Percentiles rank a stretch among this genome's conserved stretches.
phyloP scores from a whole-genome alignment of 208 protist genomes.

The Trichomonas vaginalis region DNA sequence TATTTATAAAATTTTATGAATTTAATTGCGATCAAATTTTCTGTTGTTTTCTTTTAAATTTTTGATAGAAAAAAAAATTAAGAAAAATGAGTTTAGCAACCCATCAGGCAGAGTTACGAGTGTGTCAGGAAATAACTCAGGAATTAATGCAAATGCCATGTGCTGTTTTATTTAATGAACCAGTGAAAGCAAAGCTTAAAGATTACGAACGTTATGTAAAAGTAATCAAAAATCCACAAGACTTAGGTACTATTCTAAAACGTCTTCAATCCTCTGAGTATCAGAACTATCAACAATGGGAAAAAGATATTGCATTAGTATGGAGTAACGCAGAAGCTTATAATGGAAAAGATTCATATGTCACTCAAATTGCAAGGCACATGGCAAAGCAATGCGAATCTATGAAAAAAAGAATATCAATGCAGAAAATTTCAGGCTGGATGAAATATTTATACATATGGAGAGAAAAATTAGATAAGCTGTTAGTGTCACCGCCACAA shows the following conservation, averaged over 20 bases:
- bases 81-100: not conserved
- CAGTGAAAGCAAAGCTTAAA: not conserved
- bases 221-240: not conserved
- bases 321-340: not conserved
- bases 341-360: not conserved
- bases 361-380: not conserved
- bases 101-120: not conserved
- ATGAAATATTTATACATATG: not conserved
- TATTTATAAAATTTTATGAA: no score
- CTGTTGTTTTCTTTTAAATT: no score
- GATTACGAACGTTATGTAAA: not conserved
- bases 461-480: not conserved
- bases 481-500: not conserved
- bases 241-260: not conserved
- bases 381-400: not conserved
- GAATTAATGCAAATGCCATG: not conserved
- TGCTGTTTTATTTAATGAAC: not conserved
- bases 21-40: no score
- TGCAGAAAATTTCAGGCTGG: conserved; percentile 7
- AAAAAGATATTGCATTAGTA: not conserved
- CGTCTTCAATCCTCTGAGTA: not conserved
- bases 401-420: not conserved
- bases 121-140: not conserved
- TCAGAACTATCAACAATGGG: not conserved
- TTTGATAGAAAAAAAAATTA: not conserved